phyloP scores from a whole-genome alignment of 352 stramenopile genomes.

The Globisporangium cystogenes region DNA sequence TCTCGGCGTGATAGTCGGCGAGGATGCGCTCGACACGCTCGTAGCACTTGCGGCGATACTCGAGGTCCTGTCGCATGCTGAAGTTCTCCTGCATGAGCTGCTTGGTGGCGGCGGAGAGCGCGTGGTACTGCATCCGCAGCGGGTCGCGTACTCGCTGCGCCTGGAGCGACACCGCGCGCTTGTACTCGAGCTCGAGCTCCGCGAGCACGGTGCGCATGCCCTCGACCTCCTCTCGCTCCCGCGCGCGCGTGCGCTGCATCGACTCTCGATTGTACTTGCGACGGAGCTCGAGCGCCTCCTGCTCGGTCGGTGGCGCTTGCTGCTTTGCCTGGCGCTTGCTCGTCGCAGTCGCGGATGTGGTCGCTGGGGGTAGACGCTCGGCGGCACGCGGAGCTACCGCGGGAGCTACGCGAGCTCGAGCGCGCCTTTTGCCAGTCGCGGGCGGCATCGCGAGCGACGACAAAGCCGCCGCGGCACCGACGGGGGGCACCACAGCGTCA shows the following conservation, averaged over 20 bases:
- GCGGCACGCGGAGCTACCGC: neutral
- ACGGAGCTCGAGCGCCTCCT: slow-evolving; percentile 21
- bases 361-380: neutral
- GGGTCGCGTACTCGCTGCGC: slow-evolving; percentile 3
- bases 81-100: slow-evolving; percentile 32
- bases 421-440: neutral
- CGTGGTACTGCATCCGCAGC: slow-evolving; percentile 21
- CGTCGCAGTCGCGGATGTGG: neutral
- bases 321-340: neutral
- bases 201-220: slow-evolving; percentile 25
- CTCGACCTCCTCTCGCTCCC: slow-evolving; percentile 26
- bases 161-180: slow-evolving; percentile 17
- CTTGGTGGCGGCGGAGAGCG: slow-evolving; percentile 28
- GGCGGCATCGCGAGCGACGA: neutral
- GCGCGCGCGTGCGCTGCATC: slow-evolving; percentile 33
- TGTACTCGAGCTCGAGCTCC: slow-evolving; percentile 34
- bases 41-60: slow-evolving; percentile 25
- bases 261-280: slow-evolving; percentile 39
- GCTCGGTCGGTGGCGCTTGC: neutral
- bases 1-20: slow-evolving; percentile 34
- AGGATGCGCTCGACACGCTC: slow-evolving; percentile 38
- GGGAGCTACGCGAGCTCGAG: neutral
- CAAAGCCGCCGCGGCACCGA: neutral
- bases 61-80: slow-evolving; percentile 28
- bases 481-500: too few species aligned